Percentiles rank a stretch among this genome's conserved stretches.
These are phyloP conservation scores for Arthrobotrys sinensis DNA, from an alignment of 2,329 filamentous ascomycete species.

Conservation along the genomic window DNA sequence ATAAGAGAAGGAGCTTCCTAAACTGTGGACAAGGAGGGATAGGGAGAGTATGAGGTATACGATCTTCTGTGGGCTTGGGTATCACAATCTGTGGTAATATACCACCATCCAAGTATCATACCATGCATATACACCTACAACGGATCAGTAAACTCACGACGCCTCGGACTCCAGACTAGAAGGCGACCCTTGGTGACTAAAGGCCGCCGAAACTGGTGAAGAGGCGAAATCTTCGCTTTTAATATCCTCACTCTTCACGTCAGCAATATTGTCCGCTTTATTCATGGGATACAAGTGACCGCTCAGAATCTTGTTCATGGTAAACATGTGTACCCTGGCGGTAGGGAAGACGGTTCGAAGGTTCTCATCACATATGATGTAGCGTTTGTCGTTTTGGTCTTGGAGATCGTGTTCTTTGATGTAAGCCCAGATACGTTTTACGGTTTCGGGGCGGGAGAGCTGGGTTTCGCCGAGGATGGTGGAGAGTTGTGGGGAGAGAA, in stretches of 20 bases:
- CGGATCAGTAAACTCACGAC: slow-evolving; percentile 22
- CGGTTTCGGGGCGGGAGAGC: slow-evolving; percentile 92
- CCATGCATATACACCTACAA: background rate
- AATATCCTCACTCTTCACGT: slow-evolving; percentile 46
- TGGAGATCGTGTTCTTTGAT: slow-evolving; percentile 91
- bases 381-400: slow-evolving; percentile 89
- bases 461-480: slow-evolving; percentile 79
- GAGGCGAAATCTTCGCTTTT: slow-evolving; percentile 51
- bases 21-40: background rate
- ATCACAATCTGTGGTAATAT: background rate
- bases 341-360: slow-evolving; percentile 91
- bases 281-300: slow-evolving; percentile 82
- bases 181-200: slow-evolving; percentile 50
- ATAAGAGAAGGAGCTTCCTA: background rate
- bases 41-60: background rate
- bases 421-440: slow-evolving; percentile 96
- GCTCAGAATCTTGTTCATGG: slow-evolving; percentile 97
- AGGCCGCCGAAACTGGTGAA: slow-evolving; percentile 48
- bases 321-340: slow-evolving; percentile 95
- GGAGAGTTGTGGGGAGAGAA: slow-evolving; percentile 79
- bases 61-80: background rate
- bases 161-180: slow-evolving; percentile 53
- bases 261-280: slow-evolving; percentile 33
- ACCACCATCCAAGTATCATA: background rate
- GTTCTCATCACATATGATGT: slow-evolving; percentile 91